A percentile compares a stretch with the other conserved stretches of the same genome.
Conservation (phyloP, 2,329 filamentous ascomycete genomes). For the Colletotrichum scovillei region DNA sequence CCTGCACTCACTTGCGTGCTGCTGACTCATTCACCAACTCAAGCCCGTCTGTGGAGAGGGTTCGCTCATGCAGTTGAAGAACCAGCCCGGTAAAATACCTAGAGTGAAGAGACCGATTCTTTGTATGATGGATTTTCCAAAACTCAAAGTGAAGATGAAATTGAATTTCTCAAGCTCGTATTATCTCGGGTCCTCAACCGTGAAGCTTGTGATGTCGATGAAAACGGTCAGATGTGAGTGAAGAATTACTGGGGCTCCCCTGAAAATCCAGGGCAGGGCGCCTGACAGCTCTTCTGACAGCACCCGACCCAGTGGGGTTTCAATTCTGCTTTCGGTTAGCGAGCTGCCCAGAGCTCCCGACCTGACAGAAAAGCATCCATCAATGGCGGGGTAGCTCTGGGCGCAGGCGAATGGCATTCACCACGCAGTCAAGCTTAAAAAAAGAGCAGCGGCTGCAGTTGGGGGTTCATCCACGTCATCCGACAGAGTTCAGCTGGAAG, state of each 20-base stretch:
- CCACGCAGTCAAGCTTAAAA: slow-evolving; percentile 19
- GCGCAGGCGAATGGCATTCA: slow-evolving; percentile 1
- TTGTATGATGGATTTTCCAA: not conserved
- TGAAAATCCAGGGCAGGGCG: slow-evolving; percentile 5
- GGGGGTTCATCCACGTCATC: slow-evolving; percentile 20
- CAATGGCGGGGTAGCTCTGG: slow-evolving; percentile 30
- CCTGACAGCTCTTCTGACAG: not conserved
- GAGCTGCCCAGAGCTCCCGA: slow-evolving; percentile 20
- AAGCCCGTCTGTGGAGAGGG: too few species aligned
- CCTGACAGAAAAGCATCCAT: slow-evolving; percentile 8
- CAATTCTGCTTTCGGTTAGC: not conserved
- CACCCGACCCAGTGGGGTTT: not conserved
- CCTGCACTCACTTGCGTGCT: too few species aligned
- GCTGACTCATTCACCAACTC: not conserved
- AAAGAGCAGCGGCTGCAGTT: slow-evolving; percentile 1
- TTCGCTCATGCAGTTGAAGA: not conserved
- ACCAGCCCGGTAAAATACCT: not conserved
- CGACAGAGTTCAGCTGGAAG: not conserved
- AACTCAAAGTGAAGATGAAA: not conserved
- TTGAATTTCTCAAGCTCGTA: too few species aligned
- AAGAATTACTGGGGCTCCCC: slow-evolving; percentile 10
- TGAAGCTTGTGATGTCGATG: not conserved
- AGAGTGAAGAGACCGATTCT: not conserved
- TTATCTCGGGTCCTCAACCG: not conserved
- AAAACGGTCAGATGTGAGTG: not conserved